Conservation (phyloP, 1,284 basidiomycete genomes). For the Ustilago cynodontis region DNA sequence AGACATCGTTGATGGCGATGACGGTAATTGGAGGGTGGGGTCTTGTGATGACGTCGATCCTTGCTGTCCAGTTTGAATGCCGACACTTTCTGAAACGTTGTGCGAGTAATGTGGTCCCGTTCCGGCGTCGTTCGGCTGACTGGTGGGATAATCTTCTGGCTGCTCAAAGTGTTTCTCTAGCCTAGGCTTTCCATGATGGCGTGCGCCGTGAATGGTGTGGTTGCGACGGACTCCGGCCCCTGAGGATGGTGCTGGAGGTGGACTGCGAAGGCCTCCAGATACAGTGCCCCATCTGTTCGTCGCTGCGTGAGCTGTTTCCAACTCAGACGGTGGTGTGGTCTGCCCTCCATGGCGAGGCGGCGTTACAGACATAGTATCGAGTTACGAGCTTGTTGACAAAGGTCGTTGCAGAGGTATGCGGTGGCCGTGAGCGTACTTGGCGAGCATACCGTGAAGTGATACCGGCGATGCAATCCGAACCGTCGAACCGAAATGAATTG, state of each 20-base stretch:
- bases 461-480: neutral
- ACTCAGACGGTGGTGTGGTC: constrained; percentile 8
- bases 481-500: neutral
- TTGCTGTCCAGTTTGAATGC: neutral
- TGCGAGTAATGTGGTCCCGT: neutral
- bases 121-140: neutral
- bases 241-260: constrained; percentile 46
- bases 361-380: constrained; percentile 28
- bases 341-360: constrained; percentile 20
- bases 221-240: constrained; percentile 48
- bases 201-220: constrained; percentile 49
- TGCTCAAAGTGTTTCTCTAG: constrained; percentile 56
- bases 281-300: constrained; percentile 45
- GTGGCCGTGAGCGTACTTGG: too few species aligned
- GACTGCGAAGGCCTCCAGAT: constrained; percentile 41
- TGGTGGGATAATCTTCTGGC: constrained; percentile 26
- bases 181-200: constrained; percentile 45
- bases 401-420: too few species aligned
- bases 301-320: constrained; percentile 11
- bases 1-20: constrained; percentile 28
- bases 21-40: constrained; percentile 10
- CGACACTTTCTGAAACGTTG: neutral
- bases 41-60: neutral
- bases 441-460: constrained; percentile 4
- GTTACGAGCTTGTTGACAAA: too few species aligned